These are phyloP conservation scores for rapeseed (Brassica napus) DNA, from an alignment of 345 rosid species.

Conservation along the genomic window Da-Ae NC_063439.1:27205001-27205500, in stretches of 20 bases:
- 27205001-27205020: conserved; percentile 15
- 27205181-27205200: conserved; percentile 26
- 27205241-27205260: conserved; percentile 19
- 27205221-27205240: background rate
- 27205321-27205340: background rate
- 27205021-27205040: background rate
- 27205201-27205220: conserved; percentile 14
- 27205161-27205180: conserved; percentile 21
- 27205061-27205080: background rate
- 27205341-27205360: conserved; percentile 12
- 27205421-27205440: conserved; percentile 57
- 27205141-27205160: conserved; percentile 1
- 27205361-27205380: conserved; percentile 14
- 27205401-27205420: background rate
- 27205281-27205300: background rate
- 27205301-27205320: background rate
- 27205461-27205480: conserved; percentile 61
- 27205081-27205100: background rate
- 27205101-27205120: no score
- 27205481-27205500: conserved; percentile 53
- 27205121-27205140: background rate
- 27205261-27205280: background rate
- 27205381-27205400: background rate
- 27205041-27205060: conserved; percentile 6
- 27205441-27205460: conserved; percentile 52